Evolutionary conservation across 768 basidiomycete species (phyloP), one percentile per base, ranked within the genome.

Genomic region (Sarcomyxa edulis): DNA sequence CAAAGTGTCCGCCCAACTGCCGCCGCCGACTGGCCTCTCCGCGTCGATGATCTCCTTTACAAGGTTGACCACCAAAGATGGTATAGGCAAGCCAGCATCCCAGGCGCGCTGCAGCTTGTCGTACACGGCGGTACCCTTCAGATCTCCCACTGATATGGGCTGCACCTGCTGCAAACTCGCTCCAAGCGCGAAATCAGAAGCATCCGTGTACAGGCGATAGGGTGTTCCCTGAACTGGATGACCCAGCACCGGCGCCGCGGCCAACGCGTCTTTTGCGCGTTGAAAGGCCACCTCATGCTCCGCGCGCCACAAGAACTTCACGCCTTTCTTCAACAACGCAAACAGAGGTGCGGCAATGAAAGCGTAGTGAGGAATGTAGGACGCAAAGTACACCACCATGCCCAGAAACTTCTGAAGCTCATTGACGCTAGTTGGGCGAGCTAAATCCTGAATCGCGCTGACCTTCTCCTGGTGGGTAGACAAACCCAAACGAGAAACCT

Each of bases 321-420:
- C 46, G 0, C 42, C 57, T 36, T 64, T 63, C 18, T 52, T 51
- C 3, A 64, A 37, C 3, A 67, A 50, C 8, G 44, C 32, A 32
- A 67, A 67, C 3, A 65, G 44, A 0, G 64, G 67, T 0, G 47
- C 28, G 1, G 54, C 61, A 3, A 64, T 58, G 39, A 48, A 53
- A 0, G 65, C 47, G 41, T 64, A 67, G 33, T 45, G 60, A 4
- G 60, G 62, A 12, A 68, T 58, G 44, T 59, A 68, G 0, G 47
- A 23, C 0, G 62, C 47, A 42, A 66, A 66, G 34, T 66, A 67
- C 0, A 65, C 60, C 24, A 60, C 56, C 60, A 61, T 64, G 1
- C 65, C 65, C 1, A 65, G 42, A 43, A 62, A 65, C 5, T 41
- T 51, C 35, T 62, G 61, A 6, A 66, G 35, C 11, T 60, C 54